Percentiles rank a stretch among this genome's conserved stretches.
Evolutionary conservation across 495 filamentous ascomycete genomes (phyloP).

Genomic region (Stereocaulon alpinum): DNA sequence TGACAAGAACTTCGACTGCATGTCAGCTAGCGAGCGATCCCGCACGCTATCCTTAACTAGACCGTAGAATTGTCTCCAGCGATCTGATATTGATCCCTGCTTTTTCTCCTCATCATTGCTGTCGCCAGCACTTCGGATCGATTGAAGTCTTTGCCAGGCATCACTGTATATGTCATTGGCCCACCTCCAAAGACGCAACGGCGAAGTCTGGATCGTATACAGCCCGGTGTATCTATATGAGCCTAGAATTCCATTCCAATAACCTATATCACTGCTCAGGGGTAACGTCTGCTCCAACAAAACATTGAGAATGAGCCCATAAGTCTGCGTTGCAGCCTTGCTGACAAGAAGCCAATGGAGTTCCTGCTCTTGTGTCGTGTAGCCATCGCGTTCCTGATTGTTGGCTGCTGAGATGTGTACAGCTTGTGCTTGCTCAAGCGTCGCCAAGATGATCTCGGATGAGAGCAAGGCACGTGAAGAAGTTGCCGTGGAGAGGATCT

Average conservation of each 20-base stretch:
- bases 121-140: conserved; percentile 14
- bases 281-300: conserved; percentile 73
- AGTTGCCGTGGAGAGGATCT: conserved; percentile 55
- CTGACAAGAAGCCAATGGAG: conserved; percentile 79
- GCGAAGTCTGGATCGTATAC: conserved; percentile 75
- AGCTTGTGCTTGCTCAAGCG: conserved; percentile 51
- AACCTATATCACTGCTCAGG: conserved; percentile 73
- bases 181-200: conserved; percentile 58
- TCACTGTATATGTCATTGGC: conserved; percentile 50
- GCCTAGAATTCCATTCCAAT: conserved; percentile 78
- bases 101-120: conserved; percentile 12
- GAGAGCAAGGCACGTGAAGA: conserved; percentile 44
- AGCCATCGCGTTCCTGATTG: conserved; percentile 15
- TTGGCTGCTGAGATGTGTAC: conserved; percentile 24
- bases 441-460: conserved; percentile 39
- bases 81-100: conserved; percentile 31
- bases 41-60: conserved; percentile 62
- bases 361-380: conserved; percentile 50
- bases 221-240: conserved; percentile 61
- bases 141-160: conserved; percentile 37
- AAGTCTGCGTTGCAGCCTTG: conserved; percentile 77
- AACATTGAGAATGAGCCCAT: conserved; percentile 62
- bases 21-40: conserved; percentile 49
- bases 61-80: conserved; percentile 70
- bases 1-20: conserved; percentile 49